These are phyloP conservation scores for Lunasporangiospora selenospora DNA, from an alignment of 192 early-diverging fungal species.

Conservation along the genomic window DNA sequence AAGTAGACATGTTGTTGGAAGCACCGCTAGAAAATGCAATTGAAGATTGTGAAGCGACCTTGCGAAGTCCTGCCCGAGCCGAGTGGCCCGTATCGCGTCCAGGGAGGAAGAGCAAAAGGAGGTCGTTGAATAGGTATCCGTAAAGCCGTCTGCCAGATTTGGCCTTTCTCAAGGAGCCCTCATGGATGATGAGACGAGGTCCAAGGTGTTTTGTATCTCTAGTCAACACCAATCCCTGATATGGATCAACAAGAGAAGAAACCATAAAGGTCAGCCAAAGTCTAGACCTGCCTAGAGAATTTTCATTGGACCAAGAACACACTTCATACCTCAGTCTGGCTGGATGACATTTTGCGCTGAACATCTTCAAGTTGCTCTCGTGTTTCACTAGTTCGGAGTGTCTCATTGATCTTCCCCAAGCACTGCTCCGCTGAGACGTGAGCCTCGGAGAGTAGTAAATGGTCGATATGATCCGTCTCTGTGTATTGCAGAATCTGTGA, in stretches of 20 bases:
- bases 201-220: slow-evolving; percentile 64
- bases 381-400: slow-evolving; percentile 70
- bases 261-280: not conserved
- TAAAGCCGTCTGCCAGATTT: slow-evolving; percentile 82
- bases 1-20: too few species aligned
- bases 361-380: slow-evolving; percentile 65
- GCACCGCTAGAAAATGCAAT: too few species aligned
- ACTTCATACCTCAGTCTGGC: slow-evolving; percentile 50
- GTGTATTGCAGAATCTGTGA: slow-evolving; percentile 80
- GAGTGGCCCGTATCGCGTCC: too few species aligned
- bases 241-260: slow-evolving; percentile 7
- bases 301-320: not conserved
- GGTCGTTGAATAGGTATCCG: slow-evolving; percentile 76
- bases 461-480: slow-evolving; percentile 78
- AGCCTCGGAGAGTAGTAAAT: slow-evolving; percentile 67
- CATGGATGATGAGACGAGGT: slow-evolving; percentile 67
- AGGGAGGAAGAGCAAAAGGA: slow-evolving; percentile 63
- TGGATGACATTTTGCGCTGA: slow-evolving; percentile 63
- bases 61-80: too few species aligned
- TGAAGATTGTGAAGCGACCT: too few species aligned
- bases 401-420: slow-evolving; percentile 85
- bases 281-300: not conserved
- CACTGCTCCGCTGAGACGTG: slow-evolving; percentile 70
- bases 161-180: slow-evolving; percentile 73
- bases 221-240: slow-evolving; percentile 64